A percentile compares a stretch with the other conserved stretches of the same genome.
phyloP scores from a whole-genome alignment of 2,329 filamentous ascomycete species.

The Stachybotrys elegans region DNA sequence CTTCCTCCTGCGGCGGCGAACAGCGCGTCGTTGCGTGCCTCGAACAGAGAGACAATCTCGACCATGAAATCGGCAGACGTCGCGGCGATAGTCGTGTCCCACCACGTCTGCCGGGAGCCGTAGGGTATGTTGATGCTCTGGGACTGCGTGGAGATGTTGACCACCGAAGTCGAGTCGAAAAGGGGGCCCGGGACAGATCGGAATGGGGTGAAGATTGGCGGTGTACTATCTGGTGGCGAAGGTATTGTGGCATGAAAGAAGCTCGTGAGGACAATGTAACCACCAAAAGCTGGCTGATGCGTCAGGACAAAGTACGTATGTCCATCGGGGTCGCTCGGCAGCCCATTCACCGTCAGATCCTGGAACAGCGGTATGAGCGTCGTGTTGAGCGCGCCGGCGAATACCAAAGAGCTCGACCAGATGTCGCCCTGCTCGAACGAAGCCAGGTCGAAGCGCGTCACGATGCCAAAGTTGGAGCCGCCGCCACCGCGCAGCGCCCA shows the following conservation, averaged over 20 bases:
- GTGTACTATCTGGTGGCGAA: conserved; percentile 6
- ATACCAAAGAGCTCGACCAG: conserved; percentile 19
- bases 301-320: conserved; percentile 19
- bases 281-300: too few relatives aligned
- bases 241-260: too few relatives aligned
- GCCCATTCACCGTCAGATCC: conserved; percentile 9
- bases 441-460: conserved; percentile 22
- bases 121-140: conserved; percentile 16
- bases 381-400: conserved; percentile 7
- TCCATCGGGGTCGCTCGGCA: conserved; percentile 12
- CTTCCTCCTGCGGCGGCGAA: conserved; percentile 6
- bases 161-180: conserved; percentile 13
- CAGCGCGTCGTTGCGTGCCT: conserved; percentile 12
- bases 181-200: conserved; percentile 14
- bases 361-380: conserved; percentile 11
- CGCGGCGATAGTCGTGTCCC: conserved; percentile 19
- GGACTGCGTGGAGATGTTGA: conserved; percentile 18
- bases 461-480: not conserved
- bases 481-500: not conserved
- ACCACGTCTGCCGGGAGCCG: conserved; percentile 23
- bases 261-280: too few relatives aligned
- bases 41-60: conserved; percentile 19
- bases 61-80: conserved; percentile 17
- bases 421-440: conserved; percentile 21
- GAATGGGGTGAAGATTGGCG: conserved; percentile 17